A percentile compares a stretch with the other conserved stretches of the same genome.
Conservation (phyloP, 208 protist genomes). For the Leishmania braziliensis region DNA sequence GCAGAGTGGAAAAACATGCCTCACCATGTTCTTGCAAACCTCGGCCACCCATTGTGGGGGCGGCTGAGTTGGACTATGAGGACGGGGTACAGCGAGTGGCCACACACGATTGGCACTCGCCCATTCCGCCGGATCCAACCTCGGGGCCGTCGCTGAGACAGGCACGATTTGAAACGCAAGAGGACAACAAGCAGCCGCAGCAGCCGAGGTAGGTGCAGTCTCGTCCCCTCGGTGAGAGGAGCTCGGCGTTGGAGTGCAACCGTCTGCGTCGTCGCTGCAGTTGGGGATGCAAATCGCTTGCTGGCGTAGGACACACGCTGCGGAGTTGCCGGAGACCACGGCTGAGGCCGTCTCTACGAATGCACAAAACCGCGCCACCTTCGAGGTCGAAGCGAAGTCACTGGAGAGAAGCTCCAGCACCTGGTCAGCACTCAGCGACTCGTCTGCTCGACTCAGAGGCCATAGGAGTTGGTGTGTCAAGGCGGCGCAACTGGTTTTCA, state of each 20-base stretch:
- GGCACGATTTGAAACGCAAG: slow-evolving; percentile 35
- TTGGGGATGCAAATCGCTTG: not conserved
- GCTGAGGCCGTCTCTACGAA: slow-evolving; percentile 3
- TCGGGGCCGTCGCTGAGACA: slow-evolving; percentile 56
- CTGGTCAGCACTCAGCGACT: slow-evolving; percentile 1
- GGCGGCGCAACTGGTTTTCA: not conserved
- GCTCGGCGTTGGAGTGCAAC: not conserved
- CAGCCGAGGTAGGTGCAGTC: not conserved
- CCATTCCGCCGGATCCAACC: slow-evolving; percentile 56
- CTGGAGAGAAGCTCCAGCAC: slow-evolving; percentile 6
- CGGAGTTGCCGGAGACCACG: not conserved
- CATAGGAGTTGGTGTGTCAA: not conserved
- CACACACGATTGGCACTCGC: slow-evolving; percentile 56
- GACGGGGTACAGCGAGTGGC: slow-evolving; percentile 75
- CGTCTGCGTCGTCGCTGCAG: not conserved
- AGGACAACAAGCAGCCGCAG: not conserved
- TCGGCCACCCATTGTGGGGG: slow-evolving; percentile 11
- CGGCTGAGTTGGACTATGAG: slow-evolving; percentile 28
- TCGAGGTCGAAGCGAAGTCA: not conserved
- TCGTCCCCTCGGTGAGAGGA: not conserved
- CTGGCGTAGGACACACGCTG: not conserved
- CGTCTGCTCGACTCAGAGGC: not conserved
- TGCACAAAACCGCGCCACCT: not conserved
- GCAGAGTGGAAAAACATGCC: slow-evolving; percentile 39
- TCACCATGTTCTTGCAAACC: slow-evolving; percentile 30